Percentiles rank a stretch among this genome's conserved stretches.
These are phyloP conservation scores for Pleurozium schreberi DNA, from an alignment of 225 moss, liverwort and hornwort genomes.

Conservation along the genomic window DNA sequence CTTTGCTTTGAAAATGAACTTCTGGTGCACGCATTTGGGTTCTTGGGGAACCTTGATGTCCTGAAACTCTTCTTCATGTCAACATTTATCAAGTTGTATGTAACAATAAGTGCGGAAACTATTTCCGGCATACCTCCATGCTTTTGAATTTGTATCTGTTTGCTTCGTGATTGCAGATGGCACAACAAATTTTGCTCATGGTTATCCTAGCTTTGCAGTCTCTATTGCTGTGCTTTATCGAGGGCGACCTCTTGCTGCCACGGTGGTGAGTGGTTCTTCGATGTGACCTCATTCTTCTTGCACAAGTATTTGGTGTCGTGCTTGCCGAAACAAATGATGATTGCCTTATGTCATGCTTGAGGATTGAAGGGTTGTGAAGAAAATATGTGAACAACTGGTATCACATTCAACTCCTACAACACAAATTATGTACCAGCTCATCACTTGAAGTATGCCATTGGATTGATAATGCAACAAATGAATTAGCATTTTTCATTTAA, in stretches of 20 bases:
- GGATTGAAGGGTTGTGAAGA: background rate
- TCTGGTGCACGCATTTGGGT: background rate
- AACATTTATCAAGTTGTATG: background rate
- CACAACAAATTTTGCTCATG: constrained; percentile 97
- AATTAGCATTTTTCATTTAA: background rate
- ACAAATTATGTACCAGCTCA: background rate
- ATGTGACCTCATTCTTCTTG: background rate
- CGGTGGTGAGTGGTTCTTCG: constrained; percentile 52
- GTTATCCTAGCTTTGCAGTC: constrained; percentile 83
- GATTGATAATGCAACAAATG: background rate
- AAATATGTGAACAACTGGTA: too few species aligned
- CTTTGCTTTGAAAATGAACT: background rate
- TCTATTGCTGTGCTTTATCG: constrained; percentile 85
- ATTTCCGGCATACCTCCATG: background rate
- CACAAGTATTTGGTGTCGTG: background rate
- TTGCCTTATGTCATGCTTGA: background rate
- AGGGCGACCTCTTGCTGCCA: constrained; percentile 76
- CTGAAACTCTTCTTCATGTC: background rate
- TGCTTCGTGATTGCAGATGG: constrained; percentile 54
- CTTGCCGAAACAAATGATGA: background rate
- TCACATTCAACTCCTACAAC: too few species aligned
- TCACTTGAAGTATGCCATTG: background rate
- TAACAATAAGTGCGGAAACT: background rate
- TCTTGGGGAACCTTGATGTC: background rate
- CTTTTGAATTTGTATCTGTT: background rate